phyloP scores from a whole-genome alignment of 352 stramenopile species.

The Aphanomyces stellatus region DNA sequence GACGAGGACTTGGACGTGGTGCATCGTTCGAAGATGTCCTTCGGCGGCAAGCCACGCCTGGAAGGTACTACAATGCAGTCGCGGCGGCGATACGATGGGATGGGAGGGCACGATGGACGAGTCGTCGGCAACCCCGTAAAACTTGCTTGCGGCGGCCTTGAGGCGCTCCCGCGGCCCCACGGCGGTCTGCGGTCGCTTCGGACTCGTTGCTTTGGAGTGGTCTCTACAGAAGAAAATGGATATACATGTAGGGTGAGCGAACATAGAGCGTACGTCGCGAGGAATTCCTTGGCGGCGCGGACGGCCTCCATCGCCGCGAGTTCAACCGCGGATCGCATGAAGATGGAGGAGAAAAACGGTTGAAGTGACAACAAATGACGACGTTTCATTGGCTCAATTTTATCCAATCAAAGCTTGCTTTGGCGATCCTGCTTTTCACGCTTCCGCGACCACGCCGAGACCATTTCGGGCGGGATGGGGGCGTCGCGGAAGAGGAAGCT shows the following conservation, averaged over 20 bases:
- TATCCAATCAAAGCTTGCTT: conserved; percentile 17
- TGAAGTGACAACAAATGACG: not conserved
- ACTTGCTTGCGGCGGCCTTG: not conserved
- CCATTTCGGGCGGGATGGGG: conserved; percentile 54
- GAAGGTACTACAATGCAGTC: too few relatives aligned
- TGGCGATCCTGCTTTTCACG: conserved; percentile 63
- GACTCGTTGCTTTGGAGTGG: not conserved
- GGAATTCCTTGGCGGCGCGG: not conserved
- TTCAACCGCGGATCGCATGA: not conserved
- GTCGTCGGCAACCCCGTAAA: not conserved
- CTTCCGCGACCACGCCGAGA: conserved; percentile 66
- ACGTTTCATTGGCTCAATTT: not conserved
- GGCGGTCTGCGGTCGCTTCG: not conserved
- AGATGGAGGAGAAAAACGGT: not conserved
- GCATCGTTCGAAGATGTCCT: not conserved
- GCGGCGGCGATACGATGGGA: too few relatives aligned
- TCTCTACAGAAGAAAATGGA: not conserved
- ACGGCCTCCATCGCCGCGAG: conserved; percentile 1
- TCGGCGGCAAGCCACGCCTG: not conserved
- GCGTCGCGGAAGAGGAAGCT: conserved; percentile 73
- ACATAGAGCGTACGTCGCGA: not conserved
- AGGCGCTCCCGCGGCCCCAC: not conserved
- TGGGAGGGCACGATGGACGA: not conserved
- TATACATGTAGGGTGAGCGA: not conserved
- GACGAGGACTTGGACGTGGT: not conserved